phyloP scores from a whole-genome alignment of 306 rosid species.

The Glycine tomentella region DNA sequence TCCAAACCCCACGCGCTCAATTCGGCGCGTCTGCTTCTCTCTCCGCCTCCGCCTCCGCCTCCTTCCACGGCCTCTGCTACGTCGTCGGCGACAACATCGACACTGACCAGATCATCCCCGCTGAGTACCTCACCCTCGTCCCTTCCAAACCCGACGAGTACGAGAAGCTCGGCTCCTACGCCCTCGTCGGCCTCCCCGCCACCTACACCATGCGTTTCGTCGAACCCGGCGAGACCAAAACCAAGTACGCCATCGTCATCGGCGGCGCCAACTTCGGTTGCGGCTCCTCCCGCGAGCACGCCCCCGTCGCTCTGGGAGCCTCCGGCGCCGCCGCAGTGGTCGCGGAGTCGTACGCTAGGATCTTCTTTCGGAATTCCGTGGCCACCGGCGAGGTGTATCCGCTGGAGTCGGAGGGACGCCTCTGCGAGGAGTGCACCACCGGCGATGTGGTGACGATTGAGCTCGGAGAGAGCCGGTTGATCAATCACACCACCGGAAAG shows the following conservation, averaged over 20 bases:
- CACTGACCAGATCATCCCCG: constrained; percentile 97
- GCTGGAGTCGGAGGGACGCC: constrained; percentile 49
- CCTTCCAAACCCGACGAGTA: constrained; percentile 94
- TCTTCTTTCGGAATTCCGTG: constrained; percentile 92
- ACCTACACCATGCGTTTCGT: constrained; percentile 69
- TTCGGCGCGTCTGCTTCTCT: constrained; percentile 42
- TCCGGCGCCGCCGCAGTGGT: constrained; percentile 83
- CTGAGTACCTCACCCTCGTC: constrained; percentile 86
- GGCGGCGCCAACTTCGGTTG: constrained; percentile 94
- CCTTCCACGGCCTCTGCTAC: constrained; percentile 95
- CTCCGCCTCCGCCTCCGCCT: constrained; percentile 40
- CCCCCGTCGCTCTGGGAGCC: constrained; percentile 95
- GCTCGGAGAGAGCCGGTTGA: constrained; percentile 71
- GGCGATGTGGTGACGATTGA: constrained; percentile 87
- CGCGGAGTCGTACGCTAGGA: constrained; percentile 88
- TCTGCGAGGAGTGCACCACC: constrained; percentile 63
- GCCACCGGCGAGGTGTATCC: constrained; percentile 77
- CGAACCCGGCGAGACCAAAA: constrained; percentile 66
- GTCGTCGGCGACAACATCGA: constrained; percentile 89
- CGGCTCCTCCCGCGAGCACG: constrained; percentile 98
- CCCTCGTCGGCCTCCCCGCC: constrained; percentile 85
- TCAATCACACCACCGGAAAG: constrained; percentile 88
- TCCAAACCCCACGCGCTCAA: constrained; percentile 44
- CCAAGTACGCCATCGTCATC: constrained; percentile 74
- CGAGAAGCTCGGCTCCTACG: constrained; percentile 88